phyloP scores from a whole-genome alignment of 1,284 basidiomycete species.

The Thecaphora frezii region DNA sequence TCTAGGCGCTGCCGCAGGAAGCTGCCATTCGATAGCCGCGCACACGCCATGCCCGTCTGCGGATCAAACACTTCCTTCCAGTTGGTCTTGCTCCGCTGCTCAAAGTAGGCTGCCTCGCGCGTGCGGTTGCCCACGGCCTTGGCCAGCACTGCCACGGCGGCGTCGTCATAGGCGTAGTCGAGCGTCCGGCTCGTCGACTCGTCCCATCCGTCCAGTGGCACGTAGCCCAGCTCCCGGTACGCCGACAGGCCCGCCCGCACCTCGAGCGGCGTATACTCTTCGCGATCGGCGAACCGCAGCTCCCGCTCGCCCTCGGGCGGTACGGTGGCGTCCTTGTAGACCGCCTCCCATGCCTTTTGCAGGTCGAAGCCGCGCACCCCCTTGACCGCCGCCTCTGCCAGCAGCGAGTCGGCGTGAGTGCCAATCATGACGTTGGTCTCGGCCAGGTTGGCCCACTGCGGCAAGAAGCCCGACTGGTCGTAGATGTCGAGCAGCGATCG shows the following conservation, averaged over 20 bases:
- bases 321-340: conserved; percentile 73
- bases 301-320: conserved; percentile 25
- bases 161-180: conserved; percentile 76
- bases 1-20: conserved; percentile 34
- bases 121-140: conserved; percentile 63
- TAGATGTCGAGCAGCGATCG: conserved; percentile 79
- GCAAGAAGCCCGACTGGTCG: conserved; percentile 74
- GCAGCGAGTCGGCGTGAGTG: conserved; percentile 77
- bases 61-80: conserved; percentile 71
- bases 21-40: conserved; percentile 68
- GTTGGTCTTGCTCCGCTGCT: conserved; percentile 64
- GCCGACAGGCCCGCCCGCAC: conserved; percentile 75
- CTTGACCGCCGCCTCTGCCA: conserved; percentile 75
- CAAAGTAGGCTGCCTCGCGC: conserved; percentile 65
- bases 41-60: conserved; percentile 77
- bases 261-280: conserved; percentile 68
- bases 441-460: conserved; percentile 87
- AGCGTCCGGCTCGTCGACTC: conserved; percentile 56
- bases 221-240: conserved; percentile 72
- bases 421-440: conserved; percentile 75
- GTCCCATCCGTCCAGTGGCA: conserved; percentile 69
- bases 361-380: conserved; percentile 68
- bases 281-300: conserved; percentile 68
- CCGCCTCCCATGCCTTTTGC: conserved; percentile 72
- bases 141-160: conserved; percentile 70